These are phyloP conservation scores for Hygrophoropsis aurantiaca DNA, from an alignment of 768 basidiomycete genomes.

Conservation along the genomic window DNA sequence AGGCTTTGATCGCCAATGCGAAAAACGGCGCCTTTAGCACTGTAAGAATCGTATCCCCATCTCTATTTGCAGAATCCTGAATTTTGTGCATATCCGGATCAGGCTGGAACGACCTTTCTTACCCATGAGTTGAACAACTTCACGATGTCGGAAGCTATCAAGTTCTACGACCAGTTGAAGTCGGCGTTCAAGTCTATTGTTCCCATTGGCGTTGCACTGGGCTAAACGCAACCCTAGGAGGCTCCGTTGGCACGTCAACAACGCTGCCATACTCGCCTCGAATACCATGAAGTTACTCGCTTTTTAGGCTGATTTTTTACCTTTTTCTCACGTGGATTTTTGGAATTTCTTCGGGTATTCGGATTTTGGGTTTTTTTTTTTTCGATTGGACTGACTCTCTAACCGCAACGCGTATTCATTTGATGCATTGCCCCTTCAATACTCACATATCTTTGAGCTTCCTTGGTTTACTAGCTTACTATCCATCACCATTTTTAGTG, in stretches of 20 bases:
- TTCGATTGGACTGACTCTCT: too few species aligned
- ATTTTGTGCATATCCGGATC: neutral
- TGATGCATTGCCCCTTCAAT: too few species aligned
- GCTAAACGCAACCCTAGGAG: constrained; percentile 45
- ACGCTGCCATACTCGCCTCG: constrained; percentile 13
- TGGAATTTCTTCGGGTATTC: too few species aligned
- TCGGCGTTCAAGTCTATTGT: constrained; percentile 42
- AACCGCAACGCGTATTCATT: too few species aligned
- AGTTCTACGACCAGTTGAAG: constrained; percentile 41
- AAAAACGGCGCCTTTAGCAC: constrained; percentile 35
- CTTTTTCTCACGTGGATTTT: too few species aligned
- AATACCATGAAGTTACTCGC: constrained; percentile 17
- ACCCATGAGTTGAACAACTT: constrained; percentile 53
- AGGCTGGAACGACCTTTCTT: constrained; percentile 46
- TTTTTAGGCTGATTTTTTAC: constrained; percentile 1
- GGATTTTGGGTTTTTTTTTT: too few species aligned
- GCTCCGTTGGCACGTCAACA: neutral
- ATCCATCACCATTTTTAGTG: too few species aligned
- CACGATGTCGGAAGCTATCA: constrained; percentile 50
- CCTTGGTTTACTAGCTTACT: too few species aligned
- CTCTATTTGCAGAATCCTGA: neutral
- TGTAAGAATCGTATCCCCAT: constrained; percentile 21
- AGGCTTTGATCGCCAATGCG: constrained; percentile 46
- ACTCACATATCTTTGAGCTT: too few species aligned
- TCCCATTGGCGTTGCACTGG: constrained; percentile 45